Evolutionary conservation across 805 yeast species (phyloP).

Genomic region (Cyberlindnera misumaiensis): DNA sequence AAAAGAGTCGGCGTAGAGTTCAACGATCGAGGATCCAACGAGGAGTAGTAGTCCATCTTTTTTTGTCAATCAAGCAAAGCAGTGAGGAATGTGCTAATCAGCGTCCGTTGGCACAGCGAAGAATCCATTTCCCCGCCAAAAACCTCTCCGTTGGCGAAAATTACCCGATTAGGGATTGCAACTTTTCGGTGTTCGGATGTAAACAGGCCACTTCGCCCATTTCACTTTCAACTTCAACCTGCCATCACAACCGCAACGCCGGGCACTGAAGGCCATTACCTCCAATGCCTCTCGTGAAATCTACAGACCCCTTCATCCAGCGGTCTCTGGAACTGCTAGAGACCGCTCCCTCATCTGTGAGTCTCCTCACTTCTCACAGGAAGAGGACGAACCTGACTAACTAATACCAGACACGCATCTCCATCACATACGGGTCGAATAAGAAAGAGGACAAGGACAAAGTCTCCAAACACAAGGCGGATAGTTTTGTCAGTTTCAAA

Average conservation of each 20-base stretch:
- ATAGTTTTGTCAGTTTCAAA: constrained; percentile 38
- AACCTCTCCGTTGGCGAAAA: too few species aligned
- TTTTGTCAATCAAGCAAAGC: too few species aligned
- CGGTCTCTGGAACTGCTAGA: constrained; percentile 16
- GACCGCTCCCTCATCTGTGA: constrained; percentile 17
- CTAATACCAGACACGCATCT: constrained; percentile 14
- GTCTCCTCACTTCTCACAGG: constrained; percentile 2
- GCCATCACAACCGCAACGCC: too few species aligned
- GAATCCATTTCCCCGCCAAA: too few species aligned
- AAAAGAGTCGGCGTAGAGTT: constrained; percentile 82
- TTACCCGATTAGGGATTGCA: too few species aligned
- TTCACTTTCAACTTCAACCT: too few species aligned
- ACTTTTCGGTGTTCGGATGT: too few species aligned
- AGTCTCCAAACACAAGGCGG: constrained; percentile 8
- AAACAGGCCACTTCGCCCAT: too few species aligned
- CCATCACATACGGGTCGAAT: constrained; percentile 23
- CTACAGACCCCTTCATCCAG: constrained; percentile 19
- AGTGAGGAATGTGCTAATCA: too few species aligned
- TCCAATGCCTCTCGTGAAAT: constrained; percentile 15
- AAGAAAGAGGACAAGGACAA: constrained; percentile 14
- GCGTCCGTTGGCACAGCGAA: too few species aligned
- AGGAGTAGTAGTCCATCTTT: constrained; percentile 71
- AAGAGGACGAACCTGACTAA: not conserved
- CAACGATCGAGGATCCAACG: constrained; percentile 68
- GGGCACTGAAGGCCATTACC: too few species aligned